Evolutionary conservation across 2,329 filamentous ascomycete species (phyloP), one percentile per base, ranked within the genome.

Genomic region (Sporothrix globosa): DNA sequence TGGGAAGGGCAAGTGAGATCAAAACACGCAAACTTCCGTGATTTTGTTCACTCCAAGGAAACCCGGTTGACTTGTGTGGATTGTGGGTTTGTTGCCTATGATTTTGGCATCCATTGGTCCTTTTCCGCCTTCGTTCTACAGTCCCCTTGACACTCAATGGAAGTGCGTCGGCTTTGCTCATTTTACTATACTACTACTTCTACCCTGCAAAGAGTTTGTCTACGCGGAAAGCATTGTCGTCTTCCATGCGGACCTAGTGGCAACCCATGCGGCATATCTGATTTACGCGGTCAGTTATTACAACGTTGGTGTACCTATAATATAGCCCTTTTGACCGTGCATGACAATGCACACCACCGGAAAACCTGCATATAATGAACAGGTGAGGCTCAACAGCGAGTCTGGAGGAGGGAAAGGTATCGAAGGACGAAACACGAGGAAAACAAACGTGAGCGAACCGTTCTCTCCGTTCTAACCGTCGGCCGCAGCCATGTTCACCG

Each of bases 11-110:
- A 48, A 19, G 10, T 17, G 17, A 6, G 21, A 56, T 44, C 4
- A 46, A 41, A 24, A 63, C 48, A 41, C 27, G 44, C 21, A 27
- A 44, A 24, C n/a, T 24, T 44, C 56, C 56, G 56, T 60, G 19
- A 13, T 21, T 60, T 50, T 66, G 44, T 39, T 70, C 17, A 46
- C 10, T 27, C 14, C 46, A 14, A 34, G 63, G 39, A 67, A 70
- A 67, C 69, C 69, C 65, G 54, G 65, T 68, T 70, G 53, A 6
- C 27, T 54, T 19, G 41, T 30, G 67, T 58, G 39, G 13, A 4
- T 21, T 50, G 61, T 66, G 61, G 61, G 21, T 6, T 44, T 52
- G 4, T 30, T 1, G 19, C 14, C 13, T 0, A 17, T 50, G 6
- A 7, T 19, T 24, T 17, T 41, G 14, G 34, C 46, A 13, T 7